A percentile compares a stretch with the other conserved stretches of the same genome.
phyloP scores from a whole-genome alignment of 78 protist genomes.

The Isochrysis galbana region DNA sequence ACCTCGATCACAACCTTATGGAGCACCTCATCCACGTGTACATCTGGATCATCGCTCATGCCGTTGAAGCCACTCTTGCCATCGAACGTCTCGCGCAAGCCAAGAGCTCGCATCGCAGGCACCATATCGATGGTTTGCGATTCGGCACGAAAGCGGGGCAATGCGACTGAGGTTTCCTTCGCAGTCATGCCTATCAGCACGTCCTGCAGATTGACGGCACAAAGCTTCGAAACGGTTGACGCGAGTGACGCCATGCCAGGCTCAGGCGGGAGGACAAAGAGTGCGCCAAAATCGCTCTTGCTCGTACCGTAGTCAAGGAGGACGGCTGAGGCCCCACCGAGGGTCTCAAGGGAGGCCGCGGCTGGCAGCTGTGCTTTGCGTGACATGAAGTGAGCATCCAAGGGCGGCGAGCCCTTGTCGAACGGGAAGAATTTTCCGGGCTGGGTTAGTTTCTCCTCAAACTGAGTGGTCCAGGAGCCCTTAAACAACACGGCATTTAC shows the following conservation, averaged over 20 bases:
- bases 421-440: neutral
- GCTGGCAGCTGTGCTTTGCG: neutral
- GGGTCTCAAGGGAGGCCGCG: neutral
- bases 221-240: neutral
- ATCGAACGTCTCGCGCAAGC: neutral
- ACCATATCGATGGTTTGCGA: neutral
- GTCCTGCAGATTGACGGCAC: too few relatives aligned
- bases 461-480: neutral
- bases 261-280: neutral
- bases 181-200: too few relatives aligned
- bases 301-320: neutral
- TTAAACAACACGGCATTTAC: neutral
- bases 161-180: neutral
- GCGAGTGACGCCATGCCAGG: neutral
- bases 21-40: neutral
- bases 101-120: neutral
- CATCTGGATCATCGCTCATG: neutral
- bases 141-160: neutral
- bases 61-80: neutral
- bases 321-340: neutral
- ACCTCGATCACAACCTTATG: neutral
- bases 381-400: neutral
- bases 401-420: neutral
- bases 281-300: neutral
- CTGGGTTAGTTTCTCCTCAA: neutral